phyloP scores from a whole-genome alignment of 306 rosid genomes.

The Betula pendula region DNA sequence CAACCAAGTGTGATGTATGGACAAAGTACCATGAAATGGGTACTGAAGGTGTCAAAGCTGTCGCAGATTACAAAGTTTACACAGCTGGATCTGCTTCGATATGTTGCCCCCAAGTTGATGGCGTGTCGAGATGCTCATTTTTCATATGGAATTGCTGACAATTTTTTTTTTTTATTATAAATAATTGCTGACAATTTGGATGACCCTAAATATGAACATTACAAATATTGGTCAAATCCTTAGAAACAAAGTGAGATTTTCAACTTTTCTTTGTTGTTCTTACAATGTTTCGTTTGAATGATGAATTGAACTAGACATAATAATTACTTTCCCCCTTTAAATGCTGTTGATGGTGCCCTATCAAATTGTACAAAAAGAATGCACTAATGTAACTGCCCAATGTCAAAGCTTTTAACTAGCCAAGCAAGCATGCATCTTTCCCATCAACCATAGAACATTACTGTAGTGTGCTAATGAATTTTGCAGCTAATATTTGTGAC shows the following conservation, averaged over 20 bases:
- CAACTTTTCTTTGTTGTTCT: slow-evolving; percentile 6
- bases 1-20: slow-evolving; percentile 74
- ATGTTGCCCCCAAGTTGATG: slow-evolving; percentile 84
- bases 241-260: slow-evolving; percentile 71
- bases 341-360: slow-evolving; percentile 23
- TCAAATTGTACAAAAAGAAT: not conserved
- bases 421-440: not conserved
- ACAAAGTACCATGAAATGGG: slow-evolving; percentile 85
- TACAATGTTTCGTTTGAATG: slow-evolving; percentile 1
- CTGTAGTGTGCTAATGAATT: too few relatives aligned
- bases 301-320: not conserved
- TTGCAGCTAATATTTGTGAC: too few relatives aligned
- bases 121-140: slow-evolving; percentile 73
- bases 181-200: too few relatives aligned
- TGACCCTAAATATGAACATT: slow-evolving; percentile 68
- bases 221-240: slow-evolving; percentile 80
- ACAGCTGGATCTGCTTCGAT: slow-evolving; percentile 71
- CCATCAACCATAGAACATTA: too few relatives aligned
- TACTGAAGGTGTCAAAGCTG: slow-evolving; percentile 66
- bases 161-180: too few relatives aligned
- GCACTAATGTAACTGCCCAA: not conserved
- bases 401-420: not conserved
- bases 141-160: slow-evolving; percentile 74
- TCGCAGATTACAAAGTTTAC: slow-evolving; percentile 68
- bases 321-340: slow-evolving; percentile 13